Evolutionary conservation across 2,329 filamentous ascomycete genomes (phyloP).

Genomic region (Penicillium brasilianum): DNA sequence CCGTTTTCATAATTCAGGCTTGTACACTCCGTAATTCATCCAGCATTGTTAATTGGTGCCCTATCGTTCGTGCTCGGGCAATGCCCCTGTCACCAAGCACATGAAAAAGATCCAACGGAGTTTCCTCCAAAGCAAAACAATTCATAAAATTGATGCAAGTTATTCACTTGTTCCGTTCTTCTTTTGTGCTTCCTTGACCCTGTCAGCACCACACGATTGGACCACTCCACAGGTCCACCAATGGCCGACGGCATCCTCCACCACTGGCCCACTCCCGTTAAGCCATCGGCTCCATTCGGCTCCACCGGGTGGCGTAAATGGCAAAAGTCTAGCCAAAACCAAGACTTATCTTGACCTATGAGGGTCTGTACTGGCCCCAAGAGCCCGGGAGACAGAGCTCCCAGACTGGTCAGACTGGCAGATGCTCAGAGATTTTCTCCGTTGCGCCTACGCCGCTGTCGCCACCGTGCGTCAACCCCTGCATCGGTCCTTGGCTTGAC

Average conservation of each 20-base stretch:
- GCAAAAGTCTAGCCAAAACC: conserved; percentile 7
- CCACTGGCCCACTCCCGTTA: background rate
- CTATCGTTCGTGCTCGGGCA: background rate
- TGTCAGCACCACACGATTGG: background rate
- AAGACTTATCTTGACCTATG: background rate
- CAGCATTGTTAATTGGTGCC: background rate
- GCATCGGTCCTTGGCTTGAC: background rate
- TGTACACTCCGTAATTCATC: too few relatives aligned
- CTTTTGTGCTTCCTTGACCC: conserved; percentile 1
- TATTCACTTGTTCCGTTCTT: background rate
- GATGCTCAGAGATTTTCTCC: conserved; percentile 6
- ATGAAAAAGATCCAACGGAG: background rate
- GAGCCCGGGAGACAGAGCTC: background rate
- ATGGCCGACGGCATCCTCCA: conserved; percentile 1
- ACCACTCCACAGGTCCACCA: conserved; percentile 1
- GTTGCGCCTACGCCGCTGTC: conserved; percentile 4
- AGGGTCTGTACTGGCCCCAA: background rate
- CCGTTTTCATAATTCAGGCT: background rate
- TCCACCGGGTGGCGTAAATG: conserved; percentile 20
- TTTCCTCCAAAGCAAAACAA: too few relatives aligned
- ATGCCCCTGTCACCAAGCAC: background rate
- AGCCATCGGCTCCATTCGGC: conserved; percentile 5
- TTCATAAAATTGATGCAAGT: background rate
- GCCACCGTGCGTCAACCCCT: conserved; percentile 11
- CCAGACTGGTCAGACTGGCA: background rate